Conservation (phyloP, 257 asterid species). For the Sherardia arvensis region DNA sequence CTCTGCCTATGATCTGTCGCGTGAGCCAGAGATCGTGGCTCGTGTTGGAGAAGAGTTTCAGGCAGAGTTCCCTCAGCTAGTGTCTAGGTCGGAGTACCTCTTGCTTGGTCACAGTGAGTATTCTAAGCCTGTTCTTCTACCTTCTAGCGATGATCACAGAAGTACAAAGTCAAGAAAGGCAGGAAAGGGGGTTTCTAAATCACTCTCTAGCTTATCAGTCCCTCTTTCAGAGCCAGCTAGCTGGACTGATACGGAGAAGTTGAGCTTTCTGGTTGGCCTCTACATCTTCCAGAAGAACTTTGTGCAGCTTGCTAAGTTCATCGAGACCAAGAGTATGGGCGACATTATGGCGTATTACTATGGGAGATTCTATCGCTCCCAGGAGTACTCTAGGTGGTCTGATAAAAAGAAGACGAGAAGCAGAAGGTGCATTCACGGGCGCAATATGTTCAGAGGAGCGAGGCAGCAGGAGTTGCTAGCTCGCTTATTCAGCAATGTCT, state of each 20-base stretch:
- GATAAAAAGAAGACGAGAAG: conserved; percentile 40
- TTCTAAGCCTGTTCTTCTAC: conserved; percentile 23
- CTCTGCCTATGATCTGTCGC: conserved; percentile 18
- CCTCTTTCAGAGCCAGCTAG: conserved; percentile 31
- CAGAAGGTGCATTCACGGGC: conserved; percentile 45
- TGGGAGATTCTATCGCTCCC: conserved; percentile 45
- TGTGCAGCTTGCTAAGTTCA: conserved; percentile 34
- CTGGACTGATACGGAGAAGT: conserved; percentile 51
- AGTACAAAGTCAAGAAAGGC: conserved; percentile 5
- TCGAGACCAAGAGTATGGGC: conserved; percentile 42
- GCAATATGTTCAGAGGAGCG: conserved; percentile 50
- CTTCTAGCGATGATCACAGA: conserved; percentile 12
- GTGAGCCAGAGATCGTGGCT: conserved; percentile 39
- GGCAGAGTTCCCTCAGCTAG: conserved; percentile 37
- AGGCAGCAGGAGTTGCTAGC: conserved; percentile 61
- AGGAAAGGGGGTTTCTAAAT: conserved; percentile 4
- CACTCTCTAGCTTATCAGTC: conserved; percentile 17
- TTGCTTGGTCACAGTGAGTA: too few relatives aligned
- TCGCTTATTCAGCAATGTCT: conserved; percentile 33
- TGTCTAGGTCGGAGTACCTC: conserved; percentile 9
- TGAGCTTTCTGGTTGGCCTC: conserved; percentile 45
- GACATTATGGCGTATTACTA: conserved; percentile 47
- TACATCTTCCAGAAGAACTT: conserved; percentile 58
- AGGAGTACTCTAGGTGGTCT: conserved; percentile 51
- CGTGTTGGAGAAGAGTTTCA: conserved; percentile 60